Evolutionary conservation across 805 yeast genomes (phyloP), one percentile per base, ranked within the genome.

Genomic region (Zygotorulaspora danielsina): DNA sequence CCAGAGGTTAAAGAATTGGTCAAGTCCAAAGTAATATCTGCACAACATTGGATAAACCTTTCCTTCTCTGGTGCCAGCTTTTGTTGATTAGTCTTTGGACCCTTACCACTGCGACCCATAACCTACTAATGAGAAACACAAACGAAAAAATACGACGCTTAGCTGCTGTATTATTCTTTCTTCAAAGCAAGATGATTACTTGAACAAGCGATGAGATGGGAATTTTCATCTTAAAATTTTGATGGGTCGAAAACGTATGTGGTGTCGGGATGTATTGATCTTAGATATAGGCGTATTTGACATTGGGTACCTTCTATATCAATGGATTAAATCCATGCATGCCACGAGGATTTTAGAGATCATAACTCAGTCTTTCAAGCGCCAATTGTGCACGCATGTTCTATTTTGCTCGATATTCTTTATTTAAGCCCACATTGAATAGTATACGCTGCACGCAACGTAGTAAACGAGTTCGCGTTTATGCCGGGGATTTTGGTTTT

Each of bases 11-110:
- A 69, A 5, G 94, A 81, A 16, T 81, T 75, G 13, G 89, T 93
- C 30, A 89, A 71, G 61, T 88, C 96, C 33, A 84, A 67, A 2
- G 96, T 84, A 34, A 89, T 84, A 55, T 89, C 97, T 18, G 95
- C 84, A 64, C 96, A 88, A 61, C 96, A 86, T 60, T 84, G 88
- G 31, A 90, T 65, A 57, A 90, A 90, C 43, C 97, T 73, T 66
- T 90, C 98, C 63, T 84, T 87, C 57, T 89, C 97, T 1, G 96
- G 94, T 15, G 89, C 84, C 29, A 80, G 69, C 50, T 83, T 84
- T 48, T 75, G 84, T 55, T 79, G 79, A 34, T 61, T 63, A 12
- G 56, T 64, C 51, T 59, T 64, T 19, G 68, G 66, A 38, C 66
- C 66, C 44, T 60, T 62, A 28, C 64, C 65, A 34, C 54, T 58